Percentiles rank a stretch among this genome's conserved stretches.
Evolutionary conservation across 352 stramenopile species (phyloP).

Genomic region (Globisporangium alternatum): DNA sequence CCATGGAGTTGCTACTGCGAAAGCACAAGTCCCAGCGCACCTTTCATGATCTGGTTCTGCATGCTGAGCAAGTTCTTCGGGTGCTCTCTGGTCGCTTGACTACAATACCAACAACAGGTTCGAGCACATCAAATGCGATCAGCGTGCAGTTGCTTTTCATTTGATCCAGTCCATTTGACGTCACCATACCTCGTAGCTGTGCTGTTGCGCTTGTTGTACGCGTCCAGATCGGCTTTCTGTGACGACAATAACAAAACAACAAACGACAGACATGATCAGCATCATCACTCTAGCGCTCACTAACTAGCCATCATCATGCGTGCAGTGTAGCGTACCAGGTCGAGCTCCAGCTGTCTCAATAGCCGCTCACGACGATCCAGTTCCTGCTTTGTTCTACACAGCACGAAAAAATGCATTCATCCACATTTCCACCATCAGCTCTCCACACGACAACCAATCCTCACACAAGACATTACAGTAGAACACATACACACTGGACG

Average conservation of each 20-base stretch:
- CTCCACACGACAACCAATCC: neutral
- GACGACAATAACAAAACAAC: neutral
- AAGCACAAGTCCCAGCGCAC: slow-evolving; percentile 12
- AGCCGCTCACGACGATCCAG: slow-evolving; percentile 65
- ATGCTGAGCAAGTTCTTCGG: slow-evolving; percentile 65
- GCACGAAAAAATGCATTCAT: neutral
- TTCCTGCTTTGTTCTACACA: slow-evolving; percentile 59
- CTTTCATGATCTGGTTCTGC: slow-evolving; percentile 90
- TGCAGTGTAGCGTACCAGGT: slow-evolving; percentile 37
- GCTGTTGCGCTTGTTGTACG: slow-evolving; percentile 64
- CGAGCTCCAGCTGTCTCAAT: slow-evolving; percentile 54
- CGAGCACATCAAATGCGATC: neutral
- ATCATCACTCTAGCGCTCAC: neutral
- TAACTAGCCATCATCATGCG: neutral
- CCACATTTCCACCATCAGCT: neutral
- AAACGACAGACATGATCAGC: slow-evolving; percentile 1
- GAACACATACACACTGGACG: slow-evolving; percentile 44
- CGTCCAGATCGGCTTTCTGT: slow-evolving; percentile 71
- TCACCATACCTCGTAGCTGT: slow-evolving; percentile 13
- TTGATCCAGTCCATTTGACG: neutral
- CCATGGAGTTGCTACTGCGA: neutral
- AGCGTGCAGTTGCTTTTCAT: neutral
- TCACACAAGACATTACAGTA: neutral
- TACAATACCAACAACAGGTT: neutral
- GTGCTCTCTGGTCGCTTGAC: slow-evolving; percentile 32